Conservation (phyloP, 1,284 basidiomycete species). For the Fomitopsis palustris region DNA sequence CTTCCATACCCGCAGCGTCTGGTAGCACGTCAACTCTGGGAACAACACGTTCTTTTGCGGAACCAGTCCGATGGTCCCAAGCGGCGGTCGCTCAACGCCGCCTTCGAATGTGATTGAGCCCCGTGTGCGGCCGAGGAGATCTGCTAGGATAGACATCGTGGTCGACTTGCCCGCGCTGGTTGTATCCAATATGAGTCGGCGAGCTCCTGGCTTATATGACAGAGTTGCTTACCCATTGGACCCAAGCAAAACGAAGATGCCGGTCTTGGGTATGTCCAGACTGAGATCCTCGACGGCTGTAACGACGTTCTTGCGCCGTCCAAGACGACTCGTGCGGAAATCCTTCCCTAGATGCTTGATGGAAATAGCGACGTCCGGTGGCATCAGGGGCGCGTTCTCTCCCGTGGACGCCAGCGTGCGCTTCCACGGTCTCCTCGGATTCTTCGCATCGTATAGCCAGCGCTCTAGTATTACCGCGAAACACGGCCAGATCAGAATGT, state of each 20-base stretch:
- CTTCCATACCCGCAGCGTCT: slow-evolving; percentile 72
- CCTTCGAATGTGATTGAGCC: slow-evolving; percentile 68
- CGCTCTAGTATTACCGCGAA: slow-evolving; percentile 59
- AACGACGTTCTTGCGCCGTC: slow-evolving; percentile 36
- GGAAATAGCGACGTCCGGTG: slow-evolving; percentile 50
- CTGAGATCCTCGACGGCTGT: slow-evolving; percentile 63
- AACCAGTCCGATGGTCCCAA: slow-evolving; percentile 70
- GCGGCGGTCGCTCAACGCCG: slow-evolving; percentile 44
- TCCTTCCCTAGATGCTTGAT: slow-evolving; percentile 57
- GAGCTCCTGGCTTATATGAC: too few relatives aligned
- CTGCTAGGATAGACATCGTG: slow-evolving; percentile 61
- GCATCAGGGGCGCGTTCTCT: slow-evolving; percentile 26
- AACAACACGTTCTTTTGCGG: slow-evolving; percentile 84
- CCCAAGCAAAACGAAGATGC: slow-evolving; percentile 74
- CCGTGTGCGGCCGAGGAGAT: slow-evolving; percentile 52
- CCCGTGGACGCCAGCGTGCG: slow-evolving; percentile 10
- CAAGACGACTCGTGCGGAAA: slow-evolving; percentile 42
- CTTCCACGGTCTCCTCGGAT: slow-evolving; percentile 23
- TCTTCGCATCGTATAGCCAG: slow-evolving; percentile 57
- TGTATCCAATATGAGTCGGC: too few relatives aligned
- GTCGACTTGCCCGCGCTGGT: slow-evolving; percentile 79
- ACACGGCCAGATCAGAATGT: slow-evolving; percentile 69
- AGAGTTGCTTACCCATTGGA: slow-evolving; percentile 47
- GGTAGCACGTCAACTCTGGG: slow-evolving; percentile 69
- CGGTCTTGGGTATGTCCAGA: slow-evolving; percentile 61